Evolutionary conservation across 495 filamentous ascomycete genomes (phyloP).

Genomic region (Penicillium alfredii): DNA sequence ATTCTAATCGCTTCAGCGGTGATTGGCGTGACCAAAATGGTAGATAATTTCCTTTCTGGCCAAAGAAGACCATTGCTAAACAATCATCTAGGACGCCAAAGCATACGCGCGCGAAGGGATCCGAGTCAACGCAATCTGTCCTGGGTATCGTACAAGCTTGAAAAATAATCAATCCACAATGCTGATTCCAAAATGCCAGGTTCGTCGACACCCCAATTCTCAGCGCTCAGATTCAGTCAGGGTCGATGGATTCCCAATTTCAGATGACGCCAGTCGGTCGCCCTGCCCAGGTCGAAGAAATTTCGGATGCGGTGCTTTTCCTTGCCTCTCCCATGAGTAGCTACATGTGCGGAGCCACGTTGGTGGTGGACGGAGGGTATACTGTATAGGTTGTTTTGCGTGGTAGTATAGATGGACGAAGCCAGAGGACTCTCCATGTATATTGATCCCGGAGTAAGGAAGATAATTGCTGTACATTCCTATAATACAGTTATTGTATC

Average conservation of each 20-base stretch:
- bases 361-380: conserved; percentile 20
- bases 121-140: conserved; percentile 47
- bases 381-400: conserved; percentile 13
- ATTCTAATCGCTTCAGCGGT: conserved; percentile 14
- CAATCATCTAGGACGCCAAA: conserved; percentile 32
- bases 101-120: conserved; percentile 39
- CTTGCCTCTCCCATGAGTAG: conserved; percentile 46
- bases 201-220: conserved; percentile 40
- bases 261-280: conserved; percentile 17
- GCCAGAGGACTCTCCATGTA: too few species aligned
- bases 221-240: conserved; percentile 16
- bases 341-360: conserved; percentile 30
- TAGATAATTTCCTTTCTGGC: background rate
- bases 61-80: conserved; percentile 1
- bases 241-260: conserved; percentile 15
- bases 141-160: conserved; percentile 23
- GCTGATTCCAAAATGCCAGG: background rate
- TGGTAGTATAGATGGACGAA: too few species aligned
- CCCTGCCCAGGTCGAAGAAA: conserved; percentile 43
- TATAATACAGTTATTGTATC: background rate
- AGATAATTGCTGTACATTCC: too few species aligned
- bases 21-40: conserved; percentile 39
- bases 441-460: too few species aligned
- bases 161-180: background rate
- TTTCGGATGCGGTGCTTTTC: conserved; percentile 64